Evolutionary conservation across 2,329 filamentous ascomycete genomes (phyloP).

Genomic region (Colletotrichum endophyticum): DNA sequence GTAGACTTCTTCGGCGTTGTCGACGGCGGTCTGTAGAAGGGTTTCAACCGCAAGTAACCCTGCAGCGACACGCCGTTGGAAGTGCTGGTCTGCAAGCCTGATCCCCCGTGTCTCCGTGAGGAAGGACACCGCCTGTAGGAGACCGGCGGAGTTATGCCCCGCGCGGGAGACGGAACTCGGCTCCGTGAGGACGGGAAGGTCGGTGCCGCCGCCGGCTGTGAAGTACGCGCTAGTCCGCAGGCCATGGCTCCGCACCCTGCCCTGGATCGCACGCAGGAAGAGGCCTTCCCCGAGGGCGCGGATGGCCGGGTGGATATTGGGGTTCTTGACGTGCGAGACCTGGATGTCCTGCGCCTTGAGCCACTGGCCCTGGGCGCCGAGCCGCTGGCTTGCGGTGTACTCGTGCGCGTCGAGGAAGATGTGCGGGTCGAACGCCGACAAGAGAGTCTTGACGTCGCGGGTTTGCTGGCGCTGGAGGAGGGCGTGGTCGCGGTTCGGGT

Average conservation of each 20-base stretch:
- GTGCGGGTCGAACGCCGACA: constrained; percentile 30
- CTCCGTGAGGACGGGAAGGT: constrained; percentile 30
- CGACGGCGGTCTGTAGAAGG: constrained; percentile 31
- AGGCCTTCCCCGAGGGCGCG: constrained; percentile 30
- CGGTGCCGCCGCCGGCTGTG: constrained; percentile 5
- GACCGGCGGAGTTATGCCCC: background rate
- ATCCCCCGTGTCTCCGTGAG: constrained; percentile 34
- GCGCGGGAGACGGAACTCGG: constrained; percentile 26
- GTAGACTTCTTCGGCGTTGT: constrained; percentile 29
- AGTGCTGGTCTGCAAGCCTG: constrained; percentile 31
- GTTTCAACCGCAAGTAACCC: constrained; percentile 28
- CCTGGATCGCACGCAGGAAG: constrained; percentile 29
- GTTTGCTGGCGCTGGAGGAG: constrained; percentile 34
- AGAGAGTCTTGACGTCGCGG: constrained; percentile 28
- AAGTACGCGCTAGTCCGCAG: constrained; percentile 34
- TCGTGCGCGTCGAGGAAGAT: constrained; percentile 36
- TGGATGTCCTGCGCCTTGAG: constrained; percentile 29
- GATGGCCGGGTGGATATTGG: constrained; percentile 33
- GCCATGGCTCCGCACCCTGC: constrained; percentile 26
- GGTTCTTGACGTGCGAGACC: constrained; percentile 35
- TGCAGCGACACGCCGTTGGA: constrained; percentile 30
- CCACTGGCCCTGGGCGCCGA: background rate
- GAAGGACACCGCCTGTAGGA: constrained; percentile 31
- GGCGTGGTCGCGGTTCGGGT: constrained; percentile 35
- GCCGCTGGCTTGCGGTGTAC: constrained; percentile 24